Percentiles rank a stretch among this genome's conserved stretches.
Conservation (phyloP, 495 filamentous ascomycete species). For the Halenospora varia region DNA sequence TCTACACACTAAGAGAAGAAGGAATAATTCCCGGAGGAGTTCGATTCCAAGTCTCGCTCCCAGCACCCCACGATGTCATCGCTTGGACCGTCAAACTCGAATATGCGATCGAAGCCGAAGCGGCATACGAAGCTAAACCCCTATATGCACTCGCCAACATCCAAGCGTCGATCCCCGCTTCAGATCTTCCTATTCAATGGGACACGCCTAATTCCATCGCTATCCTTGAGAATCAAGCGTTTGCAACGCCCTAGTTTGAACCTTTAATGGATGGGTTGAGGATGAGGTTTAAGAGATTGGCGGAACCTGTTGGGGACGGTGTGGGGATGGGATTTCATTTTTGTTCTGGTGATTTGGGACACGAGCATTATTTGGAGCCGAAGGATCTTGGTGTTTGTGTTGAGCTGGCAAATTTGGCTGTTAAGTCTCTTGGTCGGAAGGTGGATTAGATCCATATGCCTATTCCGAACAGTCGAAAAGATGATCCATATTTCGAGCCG, state of each 20-base stretch:
- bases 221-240: conserved; percentile 26
- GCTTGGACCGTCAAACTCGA: conserved; percentile 25
- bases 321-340: conserved; percentile 39
- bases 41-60: conserved; percentile 39
- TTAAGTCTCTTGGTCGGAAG: conserved; percentile 13
- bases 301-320: conserved; percentile 25
- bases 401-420: conserved; percentile 27
- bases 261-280: conserved; percentile 32
- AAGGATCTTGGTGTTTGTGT: conserved; percentile 28
- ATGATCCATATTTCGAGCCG: neutral
- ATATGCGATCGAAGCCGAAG: conserved; percentile 29
- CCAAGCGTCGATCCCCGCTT: conserved; percentile 32
- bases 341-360: conserved; percentile 42
- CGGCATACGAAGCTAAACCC: conserved; percentile 35
- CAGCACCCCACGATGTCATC: conserved; percentile 29
- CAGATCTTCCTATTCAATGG: conserved; percentile 40
- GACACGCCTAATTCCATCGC: conserved; percentile 35
- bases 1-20: conserved; percentile 26
- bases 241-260: conserved; percentile 28
- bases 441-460: conserved; percentile 28
- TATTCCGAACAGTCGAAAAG: neutral
- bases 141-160: conserved; percentile 28
- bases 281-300: conserved; percentile 27
- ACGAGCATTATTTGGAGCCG: conserved; percentile 41
- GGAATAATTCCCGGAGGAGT: conserved; percentile 26